Evolutionary conservation across 148 eudicot genomes (phyloP), one percentile per base, ranked within the genome.

Genomic region (Drosera capensis): DNA sequence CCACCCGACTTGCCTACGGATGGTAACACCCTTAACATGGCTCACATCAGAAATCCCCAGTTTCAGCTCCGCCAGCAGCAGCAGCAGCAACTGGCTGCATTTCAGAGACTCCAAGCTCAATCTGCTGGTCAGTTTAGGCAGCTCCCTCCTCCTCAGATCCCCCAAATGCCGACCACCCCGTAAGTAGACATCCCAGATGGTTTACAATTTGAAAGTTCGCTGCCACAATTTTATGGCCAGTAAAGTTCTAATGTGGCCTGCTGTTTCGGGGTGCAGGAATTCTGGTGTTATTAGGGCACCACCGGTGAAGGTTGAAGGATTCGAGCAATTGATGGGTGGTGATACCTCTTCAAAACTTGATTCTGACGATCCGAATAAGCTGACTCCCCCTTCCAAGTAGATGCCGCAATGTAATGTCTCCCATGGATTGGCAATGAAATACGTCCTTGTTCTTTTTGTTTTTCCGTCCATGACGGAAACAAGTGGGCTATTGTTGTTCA

Each of bases 281-380:
- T 52, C 59, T 51, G 71, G 94, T 49, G 56, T 71, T 63, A 61
- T 56, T 39, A 84, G 97, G 76, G 95, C 95, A 61, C 97, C 77
- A 14, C 97, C 95, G 7, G 95, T 90, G 55, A 90, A 90, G 58
- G 97, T 90, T 14, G 97, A 90, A 71, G 97, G 93, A 30, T 90
- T 90, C 64, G 77, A 71, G 54, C 95, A 90, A 64, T 59, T 90
- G 72, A 83, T 90, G 93, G 95, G 93, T 39, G 93, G 97, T 56
- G 95, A 90, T 73, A 37, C 79, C 51, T 70, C 95, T 20, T 44
- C 70, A 46, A 90, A 84, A 71, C 97, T 77, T 62, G 84, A 75
- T 46, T 49, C 76, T 0, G 90, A 80, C 35, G 97, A 84, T 47
- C 58, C 84, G 46, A 70, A 78, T 43, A 83, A 80, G 57, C 58